phyloP scores from a whole-genome alignment of 2,329 filamentous ascomycete genomes.

The Fusarium pilosicola region DNA sequence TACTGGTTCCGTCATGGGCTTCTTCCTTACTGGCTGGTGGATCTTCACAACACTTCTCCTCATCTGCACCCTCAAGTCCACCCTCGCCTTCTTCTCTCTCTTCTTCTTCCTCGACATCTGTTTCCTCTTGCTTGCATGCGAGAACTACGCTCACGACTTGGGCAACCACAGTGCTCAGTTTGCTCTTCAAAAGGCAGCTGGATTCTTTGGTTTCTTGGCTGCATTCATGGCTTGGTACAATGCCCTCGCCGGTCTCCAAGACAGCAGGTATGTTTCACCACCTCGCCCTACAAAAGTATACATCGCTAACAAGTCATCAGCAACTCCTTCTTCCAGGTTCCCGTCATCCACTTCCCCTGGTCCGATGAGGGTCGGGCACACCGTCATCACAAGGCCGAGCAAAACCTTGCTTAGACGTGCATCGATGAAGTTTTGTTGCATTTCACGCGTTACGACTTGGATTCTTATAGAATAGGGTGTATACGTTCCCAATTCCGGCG shows the following conservation, averaged over 20 bases:
- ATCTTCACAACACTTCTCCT: conserved; percentile 83
- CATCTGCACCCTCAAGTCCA: conserved; percentile 79
- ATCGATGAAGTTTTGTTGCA: conserved; percentile 13
- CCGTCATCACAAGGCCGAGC: conserved; percentile 58
- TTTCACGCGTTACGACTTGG: conserved; percentile 36
- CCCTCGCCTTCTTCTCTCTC: conserved; percentile 79
- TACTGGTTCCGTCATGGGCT: conserved; percentile 69
- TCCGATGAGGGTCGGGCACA: conserved; percentile 76
- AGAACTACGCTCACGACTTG: conserved; percentile 66
- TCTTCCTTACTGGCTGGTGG: conserved; percentile 84
- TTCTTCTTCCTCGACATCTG: conserved; percentile 82
- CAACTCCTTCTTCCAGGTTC: conserved; percentile 89
- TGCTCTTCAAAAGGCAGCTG: conserved; percentile 74
- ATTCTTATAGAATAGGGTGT: conserved; percentile 24
- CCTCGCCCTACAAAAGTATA: neutral
- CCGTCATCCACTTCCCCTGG: conserved; percentile 96
- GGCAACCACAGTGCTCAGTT: conserved; percentile 57
- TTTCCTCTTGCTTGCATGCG: conserved; percentile 77
- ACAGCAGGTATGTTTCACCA: conserved; percentile 65
- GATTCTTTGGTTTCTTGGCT: conserved; percentile 81
- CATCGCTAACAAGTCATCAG: conserved; percentile 59
- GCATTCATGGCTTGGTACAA: conserved; percentile 91
- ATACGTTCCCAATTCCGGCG: neutral
- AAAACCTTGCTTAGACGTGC: conserved; percentile 34
- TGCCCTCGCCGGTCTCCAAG: conserved; percentile 82